Evolutionary conservation across 2,329 filamentous ascomycete genomes (phyloP).

Genomic region (Fusarium nelsonii): DNA sequence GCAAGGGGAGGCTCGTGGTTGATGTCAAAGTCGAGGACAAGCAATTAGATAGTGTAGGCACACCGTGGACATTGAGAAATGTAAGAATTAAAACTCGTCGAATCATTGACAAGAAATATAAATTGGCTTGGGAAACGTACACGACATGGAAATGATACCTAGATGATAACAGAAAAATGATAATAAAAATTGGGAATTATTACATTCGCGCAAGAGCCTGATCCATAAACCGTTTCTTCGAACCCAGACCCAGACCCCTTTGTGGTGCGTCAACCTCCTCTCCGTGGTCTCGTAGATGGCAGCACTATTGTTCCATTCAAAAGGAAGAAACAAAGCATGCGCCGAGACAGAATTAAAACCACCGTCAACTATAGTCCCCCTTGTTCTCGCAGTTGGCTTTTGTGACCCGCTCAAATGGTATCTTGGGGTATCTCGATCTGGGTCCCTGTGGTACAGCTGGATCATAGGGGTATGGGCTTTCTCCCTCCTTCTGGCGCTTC

Average conservation of each 20-base stretch:
- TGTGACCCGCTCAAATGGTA: slow-evolving; percentile 45
- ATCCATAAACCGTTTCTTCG: slow-evolving; percentile 42
- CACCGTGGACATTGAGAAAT: neutral
- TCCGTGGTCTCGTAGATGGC: slow-evolving; percentile 26
- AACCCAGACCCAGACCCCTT: slow-evolving; percentile 46
- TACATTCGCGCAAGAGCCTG: slow-evolving; percentile 61
- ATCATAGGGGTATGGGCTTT: slow-evolving; percentile 34
- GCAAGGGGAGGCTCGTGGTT: neutral
- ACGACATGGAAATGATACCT: slow-evolving; percentile 43
- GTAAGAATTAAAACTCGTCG: slow-evolving; percentile 8
- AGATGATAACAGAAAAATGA: slow-evolving; percentile 48
- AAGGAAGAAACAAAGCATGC: slow-evolving; percentile 34
- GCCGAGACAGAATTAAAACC: slow-evolving; percentile 45
- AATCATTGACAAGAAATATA: slow-evolving; percentile 40
- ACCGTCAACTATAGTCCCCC: slow-evolving; percentile 35
- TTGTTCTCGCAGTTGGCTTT: slow-evolving; percentile 40
- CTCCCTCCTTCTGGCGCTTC: slow-evolving; percentile 32
- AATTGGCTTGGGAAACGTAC: slow-evolving; percentile 44
- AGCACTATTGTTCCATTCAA: slow-evolving; percentile 28
- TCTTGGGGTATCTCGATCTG: slow-evolving; percentile 47
- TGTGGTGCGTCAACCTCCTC: slow-evolving; percentile 46
- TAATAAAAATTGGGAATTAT: slow-evolving; percentile 60
- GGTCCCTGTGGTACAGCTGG: slow-evolving; percentile 40
- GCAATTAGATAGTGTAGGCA: neutral
- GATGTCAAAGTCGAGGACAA: neutral